Evolutionary conservation across 257 asterid genomes (phyloP).

Genomic region (Ballota nigra): DNA sequence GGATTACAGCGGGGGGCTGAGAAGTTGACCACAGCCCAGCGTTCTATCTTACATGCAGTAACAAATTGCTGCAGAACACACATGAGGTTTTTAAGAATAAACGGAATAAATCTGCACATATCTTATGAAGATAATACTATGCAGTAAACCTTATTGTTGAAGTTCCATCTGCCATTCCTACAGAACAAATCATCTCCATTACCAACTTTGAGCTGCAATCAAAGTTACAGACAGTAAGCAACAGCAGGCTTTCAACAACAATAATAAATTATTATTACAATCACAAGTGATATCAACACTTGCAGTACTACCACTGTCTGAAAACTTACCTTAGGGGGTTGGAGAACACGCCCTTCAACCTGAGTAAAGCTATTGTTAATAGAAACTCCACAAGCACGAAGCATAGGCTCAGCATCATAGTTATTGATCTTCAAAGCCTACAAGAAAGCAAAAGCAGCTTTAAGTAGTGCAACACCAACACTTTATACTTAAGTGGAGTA

Average conservation of each 20-base stretch:
- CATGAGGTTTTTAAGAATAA: not conserved
- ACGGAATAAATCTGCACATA: not conserved
- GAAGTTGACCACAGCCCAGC: conserved; percentile 85
- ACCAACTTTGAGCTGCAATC: conserved; percentile 73
- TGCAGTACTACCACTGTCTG: not conserved
- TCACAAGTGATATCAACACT: not conserved
- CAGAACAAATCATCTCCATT: conserved; percentile 75
- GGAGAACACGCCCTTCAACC: conserved; percentile 82
- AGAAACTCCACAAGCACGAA: conserved; percentile 72
- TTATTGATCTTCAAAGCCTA: conserved; percentile 81
- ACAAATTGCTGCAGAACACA: conserved; percentile 50
- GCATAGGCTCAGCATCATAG: conserved; percentile 79
- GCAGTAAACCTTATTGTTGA: conserved; percentile 70
- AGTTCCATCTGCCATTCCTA: conserved; percentile 89
- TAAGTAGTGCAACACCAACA: not conserved
- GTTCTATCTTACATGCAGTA: conserved; percentile 59
- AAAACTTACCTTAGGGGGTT: conserved; percentile 65
- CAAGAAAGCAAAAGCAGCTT: conserved; percentile 12
- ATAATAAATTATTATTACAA: not conserved
- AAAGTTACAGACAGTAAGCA: conserved; percentile 7
- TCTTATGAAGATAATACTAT: not conserved
- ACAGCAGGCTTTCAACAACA: not conserved
- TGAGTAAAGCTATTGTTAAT: conserved; percentile 63
- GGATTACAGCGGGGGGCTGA: conserved; percentile 66
- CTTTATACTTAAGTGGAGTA: not conserved